Percentiles rank a stretch among this genome's conserved stretches.
These are phyloP conservation scores for Mycena amicta DNA, from an alignment of 768 basidiomycete species.

Conservation along the genomic window DNA sequence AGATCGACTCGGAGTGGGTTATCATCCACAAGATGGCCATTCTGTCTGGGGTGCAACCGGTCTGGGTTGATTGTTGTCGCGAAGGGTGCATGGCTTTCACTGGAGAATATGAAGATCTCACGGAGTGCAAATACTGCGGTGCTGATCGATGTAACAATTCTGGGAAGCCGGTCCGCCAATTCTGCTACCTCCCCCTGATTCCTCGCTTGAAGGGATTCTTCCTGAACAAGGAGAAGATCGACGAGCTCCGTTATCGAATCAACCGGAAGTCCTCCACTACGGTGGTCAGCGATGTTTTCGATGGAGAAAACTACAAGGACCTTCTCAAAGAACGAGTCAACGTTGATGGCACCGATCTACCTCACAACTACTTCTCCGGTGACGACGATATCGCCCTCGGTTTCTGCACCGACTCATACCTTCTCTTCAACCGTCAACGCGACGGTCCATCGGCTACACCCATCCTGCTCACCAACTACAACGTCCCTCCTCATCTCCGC, in stretches of 20 bases:
- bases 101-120: conserved; percentile 30
- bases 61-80: conserved; percentile 40
- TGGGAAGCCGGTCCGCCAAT: conserved; percentile 29
- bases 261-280: background rate
- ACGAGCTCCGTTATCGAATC: conserved; percentile 31
- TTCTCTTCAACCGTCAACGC: conserved; percentile 30
- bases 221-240: conserved; percentile 21
- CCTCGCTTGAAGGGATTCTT: conserved; percentile 35
- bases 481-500: conserved; percentile 39
- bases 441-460: conserved; percentile 29
- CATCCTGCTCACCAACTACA: conserved; percentile 40
- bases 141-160: conserved; percentile 26
- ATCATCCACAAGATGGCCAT: conserved; percentile 22
- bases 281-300: conserved; percentile 37
- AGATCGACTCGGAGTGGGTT: too few species aligned
- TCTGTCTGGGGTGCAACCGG: conserved; percentile 31
- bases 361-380: conserved; percentile 35
- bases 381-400: conserved; percentile 41
- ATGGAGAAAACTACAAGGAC: conserved; percentile 30
- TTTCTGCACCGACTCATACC: conserved; percentile 41
- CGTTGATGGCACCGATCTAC: conserved; percentile 24
- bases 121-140: conserved; percentile 39
- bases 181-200: conserved; percentile 43
- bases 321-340: conserved; percentile 25
- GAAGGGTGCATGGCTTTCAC: conserved; percentile 43